Evolutionary conservation across 75 land plant genomes (phyloP).

Genomic region (Adiantum capillusveneris): DNA sequence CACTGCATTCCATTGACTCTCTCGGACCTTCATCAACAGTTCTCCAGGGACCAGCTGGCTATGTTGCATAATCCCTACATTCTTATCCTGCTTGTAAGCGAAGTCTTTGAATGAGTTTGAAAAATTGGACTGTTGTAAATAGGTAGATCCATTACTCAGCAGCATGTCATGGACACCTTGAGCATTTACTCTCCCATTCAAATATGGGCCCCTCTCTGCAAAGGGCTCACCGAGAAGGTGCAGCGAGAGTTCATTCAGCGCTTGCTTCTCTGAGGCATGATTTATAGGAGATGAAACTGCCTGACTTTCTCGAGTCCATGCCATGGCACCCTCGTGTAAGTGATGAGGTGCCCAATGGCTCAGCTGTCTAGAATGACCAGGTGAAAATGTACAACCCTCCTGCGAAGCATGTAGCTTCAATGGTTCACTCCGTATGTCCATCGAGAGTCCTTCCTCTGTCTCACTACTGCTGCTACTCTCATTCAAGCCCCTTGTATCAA

Average conservation of each 20-base stretch:
- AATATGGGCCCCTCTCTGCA: too few species aligned
- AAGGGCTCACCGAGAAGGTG: slow-evolving; percentile 10
- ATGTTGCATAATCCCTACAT: too few species aligned
- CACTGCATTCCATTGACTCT: slow-evolving; percentile 3
- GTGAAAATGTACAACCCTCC: slow-evolving; percentile 5
- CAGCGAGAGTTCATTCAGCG: slow-evolving; percentile 12
- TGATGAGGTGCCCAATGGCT: too few species aligned
- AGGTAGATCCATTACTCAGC: background rate
- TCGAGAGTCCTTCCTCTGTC: background rate
- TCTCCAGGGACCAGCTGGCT: background rate
- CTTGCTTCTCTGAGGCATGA: slow-evolving; percentile 4
- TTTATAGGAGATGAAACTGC: background rate
- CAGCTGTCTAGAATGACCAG: background rate
- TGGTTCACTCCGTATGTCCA: too few species aligned
- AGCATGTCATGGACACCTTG: background rate
- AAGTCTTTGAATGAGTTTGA: too few species aligned
- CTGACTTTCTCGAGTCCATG: background rate
- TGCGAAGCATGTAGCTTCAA: background rate
- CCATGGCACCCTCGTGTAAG: background rate
- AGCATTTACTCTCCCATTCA: too few species aligned
- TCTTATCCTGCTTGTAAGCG: too few species aligned
- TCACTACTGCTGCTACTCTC: slow-evolving; percentile 13
- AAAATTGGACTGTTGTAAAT: background rate
- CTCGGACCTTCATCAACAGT: slow-evolving; percentile 4
- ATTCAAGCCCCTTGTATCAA: slow-evolving; percentile 7